Conservation (phyloP, 2,329 filamentous ascomycete genomes). For the Lizonia empirigonia region DNA sequence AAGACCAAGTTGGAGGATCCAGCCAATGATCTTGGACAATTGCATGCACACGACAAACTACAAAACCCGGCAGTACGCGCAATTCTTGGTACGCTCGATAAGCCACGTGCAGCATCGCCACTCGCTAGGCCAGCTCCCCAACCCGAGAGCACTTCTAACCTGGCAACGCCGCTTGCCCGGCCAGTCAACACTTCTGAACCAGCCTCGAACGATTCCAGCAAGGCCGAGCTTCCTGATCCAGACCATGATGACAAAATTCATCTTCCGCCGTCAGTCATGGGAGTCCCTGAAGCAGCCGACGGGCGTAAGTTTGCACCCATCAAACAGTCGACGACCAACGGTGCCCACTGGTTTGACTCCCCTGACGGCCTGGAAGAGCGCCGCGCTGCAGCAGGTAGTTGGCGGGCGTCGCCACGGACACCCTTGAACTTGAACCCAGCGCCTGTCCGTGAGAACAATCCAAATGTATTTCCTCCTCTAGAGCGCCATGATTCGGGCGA, state of each 20-base stretch:
- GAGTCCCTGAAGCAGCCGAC: neutral
- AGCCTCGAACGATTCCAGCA: conserved; percentile 7
- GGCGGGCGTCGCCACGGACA: conserved; percentile 56
- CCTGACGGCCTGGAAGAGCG: conserved; percentile 46
- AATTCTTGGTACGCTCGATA: conserved; percentile 41
- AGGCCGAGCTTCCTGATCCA: conserved; percentile 39
- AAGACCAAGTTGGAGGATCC: conserved; percentile 16
- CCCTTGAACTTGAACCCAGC: conserved; percentile 56
- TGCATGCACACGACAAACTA: conserved; percentile 32
- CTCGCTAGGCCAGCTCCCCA: conserved; percentile 37
- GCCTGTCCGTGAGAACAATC: conserved; percentile 44
- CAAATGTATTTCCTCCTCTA: conserved; percentile 43
- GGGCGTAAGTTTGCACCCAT: neutral
- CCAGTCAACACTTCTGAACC: conserved; percentile 40
- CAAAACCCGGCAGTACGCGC: conserved; percentile 43
- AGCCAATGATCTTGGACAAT: conserved; percentile 16
- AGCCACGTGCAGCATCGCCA: conserved; percentile 27
- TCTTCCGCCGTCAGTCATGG: conserved; percentile 43
- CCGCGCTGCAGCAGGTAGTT: conserved; percentile 51
- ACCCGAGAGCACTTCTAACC: conserved; percentile 59
- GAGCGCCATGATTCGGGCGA: conserved; percentile 64
- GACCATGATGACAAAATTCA: conserved; percentile 45
- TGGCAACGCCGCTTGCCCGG: conserved; percentile 61
- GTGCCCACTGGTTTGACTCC: conserved; percentile 43
- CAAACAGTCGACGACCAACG: conserved; percentile 30